phyloP scores from a whole-genome alignment of 225 moss, liverwort and hornwort species.

The Marchantia polymorpha region DNA sequence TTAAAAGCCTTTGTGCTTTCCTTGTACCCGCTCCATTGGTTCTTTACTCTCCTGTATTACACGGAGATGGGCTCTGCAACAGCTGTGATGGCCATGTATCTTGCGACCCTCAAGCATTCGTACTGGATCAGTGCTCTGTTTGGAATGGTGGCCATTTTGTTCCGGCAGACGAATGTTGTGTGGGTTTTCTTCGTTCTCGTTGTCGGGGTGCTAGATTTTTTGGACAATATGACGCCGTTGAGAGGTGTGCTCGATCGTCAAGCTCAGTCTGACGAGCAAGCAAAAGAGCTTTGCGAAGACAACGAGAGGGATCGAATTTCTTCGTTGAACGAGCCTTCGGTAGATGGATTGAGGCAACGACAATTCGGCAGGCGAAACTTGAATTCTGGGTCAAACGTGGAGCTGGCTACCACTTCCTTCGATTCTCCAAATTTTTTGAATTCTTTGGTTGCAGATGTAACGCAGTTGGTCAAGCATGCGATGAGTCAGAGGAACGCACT shows the following conservation, averaged over 20 bases:
- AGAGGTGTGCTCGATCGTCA: not conserved
- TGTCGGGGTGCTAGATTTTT: slow-evolving; percentile 58
- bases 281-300: not conserved
- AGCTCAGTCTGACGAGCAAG: not conserved
- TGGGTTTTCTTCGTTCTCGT: slow-evolving; percentile 82
- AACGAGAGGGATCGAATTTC: not conserved
- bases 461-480: slow-evolving; percentile 36
- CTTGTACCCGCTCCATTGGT: slow-evolving; percentile 93
- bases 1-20: slow-evolving; percentile 71
- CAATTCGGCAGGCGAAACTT: not conserved
- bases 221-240: slow-evolving; percentile 33
- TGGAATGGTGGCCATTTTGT: slow-evolving; percentile 59
- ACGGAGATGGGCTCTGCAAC: slow-evolving; percentile 86
- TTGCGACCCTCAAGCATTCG: slow-evolving; percentile 60
- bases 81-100: slow-evolving; percentile 75
- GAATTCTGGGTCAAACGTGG: not conserved
- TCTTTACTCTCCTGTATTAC: slow-evolving; percentile 81
- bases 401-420: not conserved
- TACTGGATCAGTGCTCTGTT: slow-evolving; percentile 92
- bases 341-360: slow-evolving; percentile 31
- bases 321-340: not conserved
- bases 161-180: slow-evolving; percentile 86
- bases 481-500: slow-evolving; percentile 50
- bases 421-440: not conserved
- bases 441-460: slow-evolving; percentile 48